A percentile compares a stretch with the other conserved stretches of the same genome.
Evolutionary conservation across 129 eudicot species (phyloP).

Genomic region (Tagetes patula): DNA sequence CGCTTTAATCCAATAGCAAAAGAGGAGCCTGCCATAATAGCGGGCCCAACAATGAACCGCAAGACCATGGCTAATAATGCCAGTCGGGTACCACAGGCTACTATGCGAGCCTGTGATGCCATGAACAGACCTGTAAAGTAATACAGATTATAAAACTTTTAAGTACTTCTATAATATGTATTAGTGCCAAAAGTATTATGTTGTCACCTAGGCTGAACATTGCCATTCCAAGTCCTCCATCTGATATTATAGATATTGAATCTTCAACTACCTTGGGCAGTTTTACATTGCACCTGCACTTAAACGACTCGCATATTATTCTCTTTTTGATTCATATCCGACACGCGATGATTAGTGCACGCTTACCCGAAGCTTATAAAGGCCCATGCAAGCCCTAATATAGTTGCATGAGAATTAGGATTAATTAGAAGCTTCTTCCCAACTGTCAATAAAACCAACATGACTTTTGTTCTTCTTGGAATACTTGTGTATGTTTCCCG

Average conservation of each 20-base stretch:
- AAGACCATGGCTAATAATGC: slow-evolving; percentile 57
- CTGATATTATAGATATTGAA: slow-evolving; percentile 63
- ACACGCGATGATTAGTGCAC: background rate
- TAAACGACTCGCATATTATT: slow-evolving; percentile 11
- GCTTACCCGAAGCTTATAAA: slow-evolving; percentile 68
- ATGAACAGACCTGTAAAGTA: slow-evolving; percentile 67
- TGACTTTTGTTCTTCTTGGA: slow-evolving; percentile 34
- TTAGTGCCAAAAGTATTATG: background rate
- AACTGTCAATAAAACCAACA: slow-evolving; percentile 39
- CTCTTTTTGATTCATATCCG: background rate
- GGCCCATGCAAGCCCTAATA: slow-evolving; percentile 76
- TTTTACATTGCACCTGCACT: slow-evolving; percentile 58
- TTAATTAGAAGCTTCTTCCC: slow-evolving; percentile 71
- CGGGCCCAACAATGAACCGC: slow-evolving; percentile 70
- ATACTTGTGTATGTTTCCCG: slow-evolving; percentile 29
- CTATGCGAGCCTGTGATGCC: slow-evolving; percentile 67
- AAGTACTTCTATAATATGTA: background rate
- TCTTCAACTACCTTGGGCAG: slow-evolving; percentile 63
- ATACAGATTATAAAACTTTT: background rate
- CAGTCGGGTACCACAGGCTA: slow-evolving; percentile 56
- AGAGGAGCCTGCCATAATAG: slow-evolving; percentile 62
- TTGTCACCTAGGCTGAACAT: slow-evolving; percentile 85
- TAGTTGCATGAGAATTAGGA: slow-evolving; percentile 72
- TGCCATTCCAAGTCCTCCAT: slow-evolving; percentile 97
- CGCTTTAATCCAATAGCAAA: slow-evolving; percentile 57